Evolutionary conservation across 2,329 filamentous ascomycete species (phyloP).

Genomic region (Fusarium tjaetaba): DNA sequence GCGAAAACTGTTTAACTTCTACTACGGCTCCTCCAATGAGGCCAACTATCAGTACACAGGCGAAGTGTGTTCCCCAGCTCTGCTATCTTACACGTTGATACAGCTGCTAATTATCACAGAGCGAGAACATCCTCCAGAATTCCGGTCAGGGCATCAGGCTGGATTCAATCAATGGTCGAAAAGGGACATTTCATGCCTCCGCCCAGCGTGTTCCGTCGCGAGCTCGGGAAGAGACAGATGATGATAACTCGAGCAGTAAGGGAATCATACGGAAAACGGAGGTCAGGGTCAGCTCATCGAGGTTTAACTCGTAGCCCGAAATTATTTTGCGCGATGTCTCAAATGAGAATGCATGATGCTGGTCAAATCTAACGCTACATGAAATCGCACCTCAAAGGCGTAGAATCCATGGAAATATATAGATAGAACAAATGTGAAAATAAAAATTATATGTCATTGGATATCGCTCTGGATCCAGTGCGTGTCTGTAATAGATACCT

Average conservation of each 20-base stretch:
- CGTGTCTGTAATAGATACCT: not conserved
- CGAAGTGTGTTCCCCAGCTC: not conserved
- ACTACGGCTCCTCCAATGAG: conserved; percentile 2
- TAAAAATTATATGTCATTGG: not conserved
- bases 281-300: not conserved
- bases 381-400: accelerated
- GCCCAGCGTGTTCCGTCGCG: not conserved
- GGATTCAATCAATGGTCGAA: not conserved
- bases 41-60: not conserved
- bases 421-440: not conserved
- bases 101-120: not conserved
- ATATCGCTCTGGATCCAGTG: not conserved
- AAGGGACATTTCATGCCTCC: not conserved
- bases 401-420: accelerated
- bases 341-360: accelerated
- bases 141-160: conserved; percentile 1
- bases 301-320: not conserved
- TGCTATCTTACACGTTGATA: too few species aligned
- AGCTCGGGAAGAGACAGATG: not conserved
- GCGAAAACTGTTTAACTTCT: conserved; percentile 6
- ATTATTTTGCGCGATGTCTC: not conserved
- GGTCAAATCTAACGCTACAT: too few species aligned
- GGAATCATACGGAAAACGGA: conserved; percentile 11
- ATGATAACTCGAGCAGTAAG: conserved; percentile 7
- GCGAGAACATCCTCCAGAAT: not conserved